A percentile compares a stretch with the other conserved stretches of the same genome.
Evolutionary conservation across 192 early-diverging fungal species (phyloP).

Genomic region (Linnemannia schmuckeri): DNA sequence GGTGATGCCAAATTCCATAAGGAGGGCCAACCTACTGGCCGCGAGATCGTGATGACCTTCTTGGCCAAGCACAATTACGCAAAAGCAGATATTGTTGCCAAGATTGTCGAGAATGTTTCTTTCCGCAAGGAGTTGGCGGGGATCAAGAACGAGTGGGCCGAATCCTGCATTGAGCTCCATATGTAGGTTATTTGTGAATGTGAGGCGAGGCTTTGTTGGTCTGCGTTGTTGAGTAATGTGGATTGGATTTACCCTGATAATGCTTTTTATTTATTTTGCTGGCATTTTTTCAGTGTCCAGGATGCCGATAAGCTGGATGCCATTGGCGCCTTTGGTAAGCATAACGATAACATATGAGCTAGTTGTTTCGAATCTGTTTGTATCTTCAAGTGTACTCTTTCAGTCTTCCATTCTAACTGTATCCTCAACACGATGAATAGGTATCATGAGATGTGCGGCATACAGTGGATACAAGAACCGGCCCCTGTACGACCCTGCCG

Average conservation of each 20-base stretch:
- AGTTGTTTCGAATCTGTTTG: no score
- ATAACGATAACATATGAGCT: no score
- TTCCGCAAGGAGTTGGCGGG: slow-evolving; percentile 78
- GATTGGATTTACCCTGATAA: not conserved
- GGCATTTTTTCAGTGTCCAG: slow-evolving; percentile 64
- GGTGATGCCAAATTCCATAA: slow-evolving; percentile 77
- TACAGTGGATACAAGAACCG: slow-evolving; percentile 76
- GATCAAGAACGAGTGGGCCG: slow-evolving; percentile 66
- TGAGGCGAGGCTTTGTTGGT: not conserved
- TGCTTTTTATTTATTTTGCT: not conserved
- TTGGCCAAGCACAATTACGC: slow-evolving; percentile 54
- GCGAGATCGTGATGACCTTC: slow-evolving; percentile 62
- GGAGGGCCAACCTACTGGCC: slow-evolving; percentile 58
- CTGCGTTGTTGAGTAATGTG: not conserved
- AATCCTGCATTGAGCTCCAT: slow-evolving; percentile 68
- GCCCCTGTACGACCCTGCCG: slow-evolving; percentile 65
- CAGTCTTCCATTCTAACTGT: not conserved
- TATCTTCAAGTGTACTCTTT: no score
- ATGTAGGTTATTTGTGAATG: slow-evolving; percentile 54
- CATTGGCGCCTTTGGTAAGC: slow-evolving; percentile 77
- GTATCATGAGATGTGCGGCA: slow-evolving; percentile 77
- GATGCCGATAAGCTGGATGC: slow-evolving; percentile 82
- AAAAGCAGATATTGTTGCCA: slow-evolving; percentile 63
- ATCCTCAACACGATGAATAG: slow-evolving; percentile 21
- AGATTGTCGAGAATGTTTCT: slow-evolving; percentile 72